phyloP scores from a whole-genome alignment of 768 basidiomycete genomes.

The Termitomyces sp. region DNA sequence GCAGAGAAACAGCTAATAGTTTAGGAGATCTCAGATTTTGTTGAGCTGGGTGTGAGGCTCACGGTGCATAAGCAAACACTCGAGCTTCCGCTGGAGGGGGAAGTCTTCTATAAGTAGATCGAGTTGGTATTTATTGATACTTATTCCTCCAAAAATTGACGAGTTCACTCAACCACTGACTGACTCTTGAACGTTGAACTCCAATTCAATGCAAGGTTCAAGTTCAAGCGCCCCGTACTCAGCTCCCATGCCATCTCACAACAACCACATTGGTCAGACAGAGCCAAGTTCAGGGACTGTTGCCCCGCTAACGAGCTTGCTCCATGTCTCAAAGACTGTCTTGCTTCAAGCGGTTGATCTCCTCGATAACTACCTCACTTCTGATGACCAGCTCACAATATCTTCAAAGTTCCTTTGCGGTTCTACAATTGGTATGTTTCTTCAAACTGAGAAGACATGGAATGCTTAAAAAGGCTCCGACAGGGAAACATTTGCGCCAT shows the following conservation, averaged over 20 bases:
- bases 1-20: conserved; percentile 51
- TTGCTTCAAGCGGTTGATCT: conserved; percentile 72
- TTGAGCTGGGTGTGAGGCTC: background rate
- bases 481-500: conserved; percentile 85
- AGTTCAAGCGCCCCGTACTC: conserved; percentile 24
- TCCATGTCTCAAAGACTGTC: conserved; percentile 63
- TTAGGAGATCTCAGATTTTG: background rate
- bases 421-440: conserved; percentile 70
- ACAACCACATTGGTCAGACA: conserved; percentile 12
- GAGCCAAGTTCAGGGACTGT: conserved; percentile 12
- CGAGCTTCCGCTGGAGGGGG: background rate
- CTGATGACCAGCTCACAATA: conserved; percentile 64
- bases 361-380: conserved; percentile 56
- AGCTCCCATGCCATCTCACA: conserved; percentile 21
- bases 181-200: conserved; percentile 58
- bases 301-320: conserved; percentile 44
- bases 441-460: background rate
- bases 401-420: conserved; percentile 78
- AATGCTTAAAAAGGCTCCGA: conserved; percentile 1
- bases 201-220: conserved; percentile 76
- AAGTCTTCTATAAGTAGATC: background rate
- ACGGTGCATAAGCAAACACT: background rate
- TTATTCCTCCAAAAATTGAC: background rate
- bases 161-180: conserved; percentile 48
- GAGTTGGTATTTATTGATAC: background rate